Evolutionary conservation across 371 early-diverging fungal genomes (phyloP).

Genomic region (Rhizopus sp.): DNA sequence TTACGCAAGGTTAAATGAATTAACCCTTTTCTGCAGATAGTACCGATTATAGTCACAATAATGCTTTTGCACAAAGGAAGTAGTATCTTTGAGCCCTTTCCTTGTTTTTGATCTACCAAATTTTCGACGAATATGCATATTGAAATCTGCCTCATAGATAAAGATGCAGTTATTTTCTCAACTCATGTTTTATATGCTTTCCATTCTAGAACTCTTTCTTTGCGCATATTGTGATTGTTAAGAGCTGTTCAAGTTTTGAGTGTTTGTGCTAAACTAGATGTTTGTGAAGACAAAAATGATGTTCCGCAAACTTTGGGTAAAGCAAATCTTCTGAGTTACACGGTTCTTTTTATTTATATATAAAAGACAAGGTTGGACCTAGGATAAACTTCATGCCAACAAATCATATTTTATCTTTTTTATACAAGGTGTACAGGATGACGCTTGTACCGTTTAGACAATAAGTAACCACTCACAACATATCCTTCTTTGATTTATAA

Average conservation of each 20-base stretch:
- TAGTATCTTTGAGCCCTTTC: conserved; percentile 6
- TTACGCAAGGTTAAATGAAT: conserved; percentile 15
- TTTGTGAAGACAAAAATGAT: neutral
- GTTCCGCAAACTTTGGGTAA: no score
- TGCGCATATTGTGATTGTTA: conserved; percentile 3
- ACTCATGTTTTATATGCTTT: neutral
- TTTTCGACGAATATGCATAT: conserved; percentile 7
- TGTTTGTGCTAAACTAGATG: conserved; percentile 5
- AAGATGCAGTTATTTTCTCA: conserved; percentile 8
- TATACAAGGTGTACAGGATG: no score
- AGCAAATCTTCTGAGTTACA: no score
- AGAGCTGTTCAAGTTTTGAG: neutral
- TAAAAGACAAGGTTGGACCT: no score
- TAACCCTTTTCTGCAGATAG: conserved; percentile 19
- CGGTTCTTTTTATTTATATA: no score
- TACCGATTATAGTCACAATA: conserved; percentile 14
- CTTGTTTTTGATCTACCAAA: conserved; percentile 7
- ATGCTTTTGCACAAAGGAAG: conserved; percentile 15
- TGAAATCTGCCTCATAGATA: conserved; percentile 19
- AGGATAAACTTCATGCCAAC: no score
- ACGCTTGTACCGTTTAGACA: no score
- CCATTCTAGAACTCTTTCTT: conserved; percentile 9
- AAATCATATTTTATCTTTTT: no score
- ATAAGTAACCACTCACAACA: no score
- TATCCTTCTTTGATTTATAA: no score